These are phyloP conservation scores for Leptographium procerum DNA, from an alignment of 2,329 filamentous ascomycete species.

Conservation along the genomic window DNA sequence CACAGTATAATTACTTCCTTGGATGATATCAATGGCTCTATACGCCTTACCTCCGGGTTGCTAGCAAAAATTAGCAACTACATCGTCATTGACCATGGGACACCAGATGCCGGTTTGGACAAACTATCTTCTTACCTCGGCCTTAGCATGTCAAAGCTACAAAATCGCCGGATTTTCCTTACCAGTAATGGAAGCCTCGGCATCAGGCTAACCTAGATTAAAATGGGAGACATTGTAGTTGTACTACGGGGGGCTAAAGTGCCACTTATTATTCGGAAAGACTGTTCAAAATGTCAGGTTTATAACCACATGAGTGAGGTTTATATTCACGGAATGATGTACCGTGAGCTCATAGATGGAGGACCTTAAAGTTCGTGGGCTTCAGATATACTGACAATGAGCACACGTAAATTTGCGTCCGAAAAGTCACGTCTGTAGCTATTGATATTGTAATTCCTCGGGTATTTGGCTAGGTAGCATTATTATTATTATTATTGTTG, in stretches of 20 bases:
- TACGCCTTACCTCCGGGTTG: neutral
- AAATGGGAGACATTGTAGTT: neutral
- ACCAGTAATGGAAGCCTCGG: neutral
- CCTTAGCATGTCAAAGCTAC: neutral
- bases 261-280: neutral
- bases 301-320: neutral
- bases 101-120: neutral
- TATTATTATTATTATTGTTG: no score
- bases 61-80: neutral
- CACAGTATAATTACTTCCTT: neutral
- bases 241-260: neutral
- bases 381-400: neutral
- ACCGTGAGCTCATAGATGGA: neutral
- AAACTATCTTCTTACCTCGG: neutral
- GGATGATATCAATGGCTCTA: neutral
- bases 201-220: neutral
- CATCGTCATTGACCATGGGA: neutral
- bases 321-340: neutral
- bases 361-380: neutral
- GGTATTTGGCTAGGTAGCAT: no score
- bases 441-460: no score
- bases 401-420: no score
- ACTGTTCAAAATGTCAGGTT: neutral
- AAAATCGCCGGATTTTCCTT: neutral
- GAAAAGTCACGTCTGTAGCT: no score